Evolutionary conservation across 2,329 filamentous ascomycete genomes (phyloP).

Genomic region (Epicoccum nigrum): DNA sequence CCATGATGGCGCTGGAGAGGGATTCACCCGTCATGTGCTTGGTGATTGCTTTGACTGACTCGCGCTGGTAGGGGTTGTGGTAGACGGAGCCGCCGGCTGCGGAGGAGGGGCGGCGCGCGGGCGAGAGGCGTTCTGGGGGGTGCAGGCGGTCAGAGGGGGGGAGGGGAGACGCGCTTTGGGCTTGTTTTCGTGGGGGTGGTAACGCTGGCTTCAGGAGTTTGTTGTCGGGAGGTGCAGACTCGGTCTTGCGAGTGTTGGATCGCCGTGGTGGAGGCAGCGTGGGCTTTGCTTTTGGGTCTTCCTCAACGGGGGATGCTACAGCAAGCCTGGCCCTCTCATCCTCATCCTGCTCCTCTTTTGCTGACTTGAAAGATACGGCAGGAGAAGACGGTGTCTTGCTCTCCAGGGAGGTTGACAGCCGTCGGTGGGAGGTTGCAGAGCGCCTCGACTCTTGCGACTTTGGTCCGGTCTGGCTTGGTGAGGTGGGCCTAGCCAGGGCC

Average conservation of each 20-base stretch:
- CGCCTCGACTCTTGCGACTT: conserved; percentile 33
- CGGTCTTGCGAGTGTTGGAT: conserved; percentile 25
- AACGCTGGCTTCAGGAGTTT: conserved; percentile 12
- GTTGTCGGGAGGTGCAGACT: conserved; percentile 9
- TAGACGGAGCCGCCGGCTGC: conserved; percentile 34
- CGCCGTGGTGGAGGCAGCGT: conserved; percentile 44
- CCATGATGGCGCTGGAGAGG: conserved; percentile 76
- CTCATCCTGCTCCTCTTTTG: conserved; percentile 42
- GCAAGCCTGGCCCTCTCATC: conserved; percentile 38
- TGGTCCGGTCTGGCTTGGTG: conserved; percentile 25
- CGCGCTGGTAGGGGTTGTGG: conserved; percentile 50
- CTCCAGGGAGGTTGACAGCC: conserved; percentile 35
- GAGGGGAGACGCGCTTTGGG: conserved; percentile 25
- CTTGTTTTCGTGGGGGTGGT: conserved; percentile 10
- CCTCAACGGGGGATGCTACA: conserved; percentile 13
- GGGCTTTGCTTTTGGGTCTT: conserved; percentile 6
- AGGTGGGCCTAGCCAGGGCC: conserved; percentile 24
- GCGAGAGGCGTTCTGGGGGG: conserved; percentile 30
- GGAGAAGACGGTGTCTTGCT: conserved; percentile 40
- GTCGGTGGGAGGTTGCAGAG: conserved; percentile 25
- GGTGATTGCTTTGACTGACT: conserved; percentile 46
- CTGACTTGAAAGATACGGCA: conserved; percentile 42
- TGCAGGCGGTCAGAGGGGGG: conserved; percentile 28
- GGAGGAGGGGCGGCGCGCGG: conserved; percentile 31
- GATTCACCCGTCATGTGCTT: conserved; percentile 65